These are phyloP conservation scores for Flueggea neowawraea DNA, from an alignment of 441 rosid genomes.

Conservation along the genomic window DNA sequence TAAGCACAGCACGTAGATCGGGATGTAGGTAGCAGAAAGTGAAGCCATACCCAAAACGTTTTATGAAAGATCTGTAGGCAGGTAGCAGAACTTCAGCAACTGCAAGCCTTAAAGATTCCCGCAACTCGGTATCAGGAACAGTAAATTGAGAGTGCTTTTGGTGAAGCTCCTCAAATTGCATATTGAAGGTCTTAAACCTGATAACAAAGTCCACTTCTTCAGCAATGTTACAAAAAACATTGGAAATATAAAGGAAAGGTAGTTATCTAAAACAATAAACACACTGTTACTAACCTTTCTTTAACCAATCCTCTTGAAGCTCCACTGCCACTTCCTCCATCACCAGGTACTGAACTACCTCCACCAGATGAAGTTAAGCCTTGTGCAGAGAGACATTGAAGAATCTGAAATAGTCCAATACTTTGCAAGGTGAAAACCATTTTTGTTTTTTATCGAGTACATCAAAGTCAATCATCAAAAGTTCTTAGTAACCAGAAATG, in stretches of 20 bases:
- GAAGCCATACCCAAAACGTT: constrained; percentile 72
- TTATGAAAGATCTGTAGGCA: constrained; percentile 87
- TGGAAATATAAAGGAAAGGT: not conserved
- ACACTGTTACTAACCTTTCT: constrained; percentile 53
- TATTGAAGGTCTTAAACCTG: constrained; percentile 90
- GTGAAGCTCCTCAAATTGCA: constrained; percentile 97
- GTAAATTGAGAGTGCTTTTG: constrained; percentile 98
- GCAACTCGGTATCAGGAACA: constrained; percentile 93
- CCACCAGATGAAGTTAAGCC: constrained; percentile 93
- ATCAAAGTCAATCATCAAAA: not conserved
- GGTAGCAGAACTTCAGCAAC: constrained; percentile 98
- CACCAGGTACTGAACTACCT: constrained; percentile 64
- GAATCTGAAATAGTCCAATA: constrained; percentile 42
- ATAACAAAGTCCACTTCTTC: constrained; percentile 16
- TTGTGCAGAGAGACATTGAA: constrained; percentile 80
- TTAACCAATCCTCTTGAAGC: constrained; percentile 85
- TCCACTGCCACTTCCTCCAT: constrained; percentile 88
- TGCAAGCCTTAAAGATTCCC: constrained; percentile 94
- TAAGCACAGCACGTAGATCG: too few relatives aligned
- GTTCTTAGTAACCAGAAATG: not conserved
- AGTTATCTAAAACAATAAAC: not conserved
- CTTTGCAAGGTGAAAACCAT: not conserved
- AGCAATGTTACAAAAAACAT: constrained; percentile 7
- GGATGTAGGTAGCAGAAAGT: not conserved
- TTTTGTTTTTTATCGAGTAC: not conserved